Evolutionary conservation across 257 asterid genomes (phyloP).

Genomic region (Gentiana macrophylla): DNA sequence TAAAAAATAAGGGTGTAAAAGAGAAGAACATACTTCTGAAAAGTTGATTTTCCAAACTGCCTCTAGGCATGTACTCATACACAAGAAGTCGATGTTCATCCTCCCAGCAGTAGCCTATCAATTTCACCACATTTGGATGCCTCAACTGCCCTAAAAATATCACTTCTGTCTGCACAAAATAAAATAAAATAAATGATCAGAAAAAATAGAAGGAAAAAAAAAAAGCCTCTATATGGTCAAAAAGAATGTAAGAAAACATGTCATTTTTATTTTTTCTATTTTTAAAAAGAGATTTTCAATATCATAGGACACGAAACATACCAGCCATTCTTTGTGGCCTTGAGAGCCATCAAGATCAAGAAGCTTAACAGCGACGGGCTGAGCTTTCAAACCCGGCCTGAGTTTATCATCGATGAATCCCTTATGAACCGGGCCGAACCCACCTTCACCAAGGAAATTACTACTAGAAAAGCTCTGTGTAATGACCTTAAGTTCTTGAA

Average conservation of each 20-base stretch:
- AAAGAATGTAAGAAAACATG: not conserved
- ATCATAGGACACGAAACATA: conserved; percentile 2
- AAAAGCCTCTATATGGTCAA: not conserved
- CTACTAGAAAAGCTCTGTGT: conserved; percentile 64
- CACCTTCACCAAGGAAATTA: conserved; percentile 87
- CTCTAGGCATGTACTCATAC: conserved; percentile 90
- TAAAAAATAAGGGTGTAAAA: too few species aligned
- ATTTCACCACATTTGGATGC: conserved; percentile 71
- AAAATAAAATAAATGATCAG: not conserved
- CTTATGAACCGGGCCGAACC: conserved; percentile 95
- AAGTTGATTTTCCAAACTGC: conserved; percentile 88
- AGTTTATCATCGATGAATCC: conserved; percentile 86
- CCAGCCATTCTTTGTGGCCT: conserved; percentile 98
- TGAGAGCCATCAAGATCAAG: conserved; percentile 85
- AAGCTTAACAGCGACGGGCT: conserved; percentile 92
- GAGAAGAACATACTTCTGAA: conserved; percentile 55
- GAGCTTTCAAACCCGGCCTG: conserved; percentile 77
- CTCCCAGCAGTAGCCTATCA: conserved; percentile 95
- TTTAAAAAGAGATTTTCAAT: too few species aligned
- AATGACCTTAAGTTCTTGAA: conserved; percentile 70
- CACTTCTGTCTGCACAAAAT: conserved; percentile 59
- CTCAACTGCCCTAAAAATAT: conserved; percentile 79
- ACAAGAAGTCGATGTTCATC: conserved; percentile 90
- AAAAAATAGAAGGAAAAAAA: not conserved
- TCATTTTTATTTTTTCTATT: not conserved